Evolutionary conservation across 495 filamentous ascomycete species (phyloP).

Genomic region (Hypomontagnella submonticulosa): DNA sequence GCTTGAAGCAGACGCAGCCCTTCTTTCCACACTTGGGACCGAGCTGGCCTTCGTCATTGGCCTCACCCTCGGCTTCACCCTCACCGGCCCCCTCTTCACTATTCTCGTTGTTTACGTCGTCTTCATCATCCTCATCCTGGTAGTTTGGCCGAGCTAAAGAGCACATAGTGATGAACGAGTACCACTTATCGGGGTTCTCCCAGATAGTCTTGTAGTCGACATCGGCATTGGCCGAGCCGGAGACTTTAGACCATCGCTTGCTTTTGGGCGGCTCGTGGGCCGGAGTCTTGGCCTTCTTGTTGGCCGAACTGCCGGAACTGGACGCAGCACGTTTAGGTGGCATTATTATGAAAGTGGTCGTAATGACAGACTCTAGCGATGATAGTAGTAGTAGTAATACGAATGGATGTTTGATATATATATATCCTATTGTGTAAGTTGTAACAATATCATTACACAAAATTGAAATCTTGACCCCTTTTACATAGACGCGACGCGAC

Average conservation of each 20-base stretch:
- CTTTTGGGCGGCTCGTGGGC: constrained; percentile 37
- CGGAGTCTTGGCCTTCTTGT: constrained; percentile 39
- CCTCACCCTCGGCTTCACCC: constrained; percentile 18
- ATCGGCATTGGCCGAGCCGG: constrained; percentile 56
- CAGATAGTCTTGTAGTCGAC: constrained; percentile 42
- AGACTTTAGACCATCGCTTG: constrained; percentile 54
- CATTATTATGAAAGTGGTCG: constrained; percentile 14
- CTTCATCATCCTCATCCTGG: constrained; percentile 7
- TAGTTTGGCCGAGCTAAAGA: constrained; percentile 22
- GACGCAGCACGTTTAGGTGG: constrained; percentile 41
- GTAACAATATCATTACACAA: too few relatives aligned
- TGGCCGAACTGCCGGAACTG: constrained; percentile 33
- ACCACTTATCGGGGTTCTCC: constrained; percentile 45
- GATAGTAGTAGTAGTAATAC: too few relatives aligned
- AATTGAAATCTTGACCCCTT: too few relatives aligned
- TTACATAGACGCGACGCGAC: too few relatives aligned
- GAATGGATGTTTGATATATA: too few relatives aligned
- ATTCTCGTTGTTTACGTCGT: constrained; percentile 42
- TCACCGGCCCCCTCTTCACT: constrained; percentile 33
- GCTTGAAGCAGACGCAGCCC: constrained; percentile 55
- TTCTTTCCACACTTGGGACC: constrained; percentile 39
- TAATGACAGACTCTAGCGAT: too few relatives aligned
- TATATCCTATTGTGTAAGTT: too few relatives aligned
- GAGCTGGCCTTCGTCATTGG: constrained; percentile 29
- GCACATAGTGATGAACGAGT: constrained; percentile 51